Evolutionary conservation across 805 yeast species (phyloP), one percentile per base, ranked within the genome.

Genomic region (Schwanniomyces pseudopolymorphus): DNA sequence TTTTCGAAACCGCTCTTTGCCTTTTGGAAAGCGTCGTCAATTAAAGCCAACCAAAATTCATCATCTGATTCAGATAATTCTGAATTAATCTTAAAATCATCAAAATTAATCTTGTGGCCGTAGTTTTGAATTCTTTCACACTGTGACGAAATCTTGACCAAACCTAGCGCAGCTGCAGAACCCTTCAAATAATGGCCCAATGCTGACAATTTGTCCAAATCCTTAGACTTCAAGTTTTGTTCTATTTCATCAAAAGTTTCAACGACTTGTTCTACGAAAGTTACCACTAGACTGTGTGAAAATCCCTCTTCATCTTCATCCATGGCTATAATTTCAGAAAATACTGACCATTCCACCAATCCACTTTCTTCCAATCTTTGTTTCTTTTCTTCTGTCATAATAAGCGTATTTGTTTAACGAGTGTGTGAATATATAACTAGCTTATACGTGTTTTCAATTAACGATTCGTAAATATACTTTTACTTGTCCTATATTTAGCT

Each of bases 301-400:
- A 94, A 94, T 6, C 89, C 96, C 48, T 91, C 94, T 60, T 87
- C 96, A 58, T 92, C 98, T 60, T 92, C 97, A 66, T 94, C 99
- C 97, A 94, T 91, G 44, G 88, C 84, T 42, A 91, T 79, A 47
- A 94, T 76, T 70, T 94, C 98, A 46, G 84, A 81, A 62, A 94
- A 85, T 24, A 90, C 92, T 37, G 79, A 72, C 96, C 96, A 89
- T 63, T 90, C 91, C 50, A 94, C 84, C 52, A 88, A 72, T 35
- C 88, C 95, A 8, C 82, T 63, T 55, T 69, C 71, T 54, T 78
- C 75, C 49, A 73, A 63, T 42, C 54, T 52, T 48, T 49, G 49
- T 40, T 49, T 53, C 40, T 56, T 57, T n/a, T 47, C 53, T 33
- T 55, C 58, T 21, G 51, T 17, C 58, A 53, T 53, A 33, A 33